A percentile compares a stretch with the other conserved stretches of the same genome.
phyloP scores from a whole-genome alignment of 2,329 filamentous ascomycete genomes.

The Fusarium sp. region DNA sequence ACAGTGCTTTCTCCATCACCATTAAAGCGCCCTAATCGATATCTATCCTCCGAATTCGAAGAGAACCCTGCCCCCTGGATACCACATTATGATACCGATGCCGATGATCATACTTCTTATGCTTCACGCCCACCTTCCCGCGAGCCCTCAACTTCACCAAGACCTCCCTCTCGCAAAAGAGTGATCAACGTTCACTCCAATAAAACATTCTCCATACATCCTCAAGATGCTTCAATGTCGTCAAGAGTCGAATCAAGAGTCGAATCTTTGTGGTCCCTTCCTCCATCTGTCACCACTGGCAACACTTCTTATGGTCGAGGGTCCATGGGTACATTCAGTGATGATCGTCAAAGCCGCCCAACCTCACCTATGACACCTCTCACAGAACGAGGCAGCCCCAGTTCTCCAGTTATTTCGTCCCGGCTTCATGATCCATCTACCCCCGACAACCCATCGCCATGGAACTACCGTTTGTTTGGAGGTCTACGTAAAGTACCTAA shows the following conservation, averaged over 20 bases:
- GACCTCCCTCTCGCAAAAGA: slow-evolving; percentile 49
- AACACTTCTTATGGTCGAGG: slow-evolving; percentile 60
- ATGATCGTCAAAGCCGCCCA: slow-evolving; percentile 59
- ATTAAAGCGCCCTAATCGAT: slow-evolving; percentile 29
- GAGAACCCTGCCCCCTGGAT: slow-evolving; percentile 35
- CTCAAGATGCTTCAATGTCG: slow-evolving; percentile 46
- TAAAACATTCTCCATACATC: slow-evolving; percentile 67
- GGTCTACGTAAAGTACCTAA: slow-evolving; percentile 63
- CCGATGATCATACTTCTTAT: slow-evolving; percentile 28
- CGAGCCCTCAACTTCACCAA: slow-evolving; percentile 40
- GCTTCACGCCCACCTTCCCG: slow-evolving; percentile 35
- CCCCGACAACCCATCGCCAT: slow-evolving; percentile 53
- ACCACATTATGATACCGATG: slow-evolving; percentile 35
- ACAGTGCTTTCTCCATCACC: slow-evolving; percentile 32
- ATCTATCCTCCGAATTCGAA: slow-evolving; percentile 32
- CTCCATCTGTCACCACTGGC: slow-evolving; percentile 58
- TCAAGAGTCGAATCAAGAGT: slow-evolving; percentile 47
- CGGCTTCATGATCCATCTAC: slow-evolving; percentile 27
- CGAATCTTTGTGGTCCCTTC: slow-evolving; percentile 53
- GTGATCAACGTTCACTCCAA: slow-evolving; percentile 65
- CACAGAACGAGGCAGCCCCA: slow-evolving; percentile 52
- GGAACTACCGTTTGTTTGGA: slow-evolving; percentile 66
- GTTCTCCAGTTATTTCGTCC: slow-evolving; percentile 35
- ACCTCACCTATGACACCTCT: slow-evolving; percentile 62
- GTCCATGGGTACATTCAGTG: slow-evolving; percentile 60